phyloP scores from a whole-genome alignment of 441 rosid species.

The Croton laevigatus region DNA sequence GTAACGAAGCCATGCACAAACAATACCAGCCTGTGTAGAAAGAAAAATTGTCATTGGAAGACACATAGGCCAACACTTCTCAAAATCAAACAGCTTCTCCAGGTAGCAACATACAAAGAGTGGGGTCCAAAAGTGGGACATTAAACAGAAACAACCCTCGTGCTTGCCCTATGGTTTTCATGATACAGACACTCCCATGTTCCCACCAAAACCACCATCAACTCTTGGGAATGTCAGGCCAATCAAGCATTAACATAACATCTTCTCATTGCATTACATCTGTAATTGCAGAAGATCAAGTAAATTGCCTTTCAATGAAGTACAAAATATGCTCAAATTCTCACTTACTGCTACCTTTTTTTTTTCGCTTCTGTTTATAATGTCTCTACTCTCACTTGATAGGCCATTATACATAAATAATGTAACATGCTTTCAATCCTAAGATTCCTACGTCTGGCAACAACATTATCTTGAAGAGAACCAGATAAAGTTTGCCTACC shows the following conservation, averaged over 20 bases:
- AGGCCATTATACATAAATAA: not conserved
- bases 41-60: not conserved
- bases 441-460: not conserved
- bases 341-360: not conserved
- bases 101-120: conserved; percentile 8
- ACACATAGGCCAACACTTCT: not conserved
- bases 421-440: not conserved
- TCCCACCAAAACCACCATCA: not conserved
- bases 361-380: not conserved
- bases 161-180: not conserved
- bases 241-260: no score
- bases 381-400: not conserved
- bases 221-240: not conserved
- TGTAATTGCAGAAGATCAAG: not conserved
- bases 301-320: not conserved
- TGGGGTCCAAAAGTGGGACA: conserved; percentile 14
- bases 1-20: no score
- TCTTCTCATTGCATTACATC: not conserved
- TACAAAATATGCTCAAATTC: not conserved
- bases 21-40: no score
- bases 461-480: not conserved
- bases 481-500: not conserved
- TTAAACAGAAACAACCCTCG: not conserved
- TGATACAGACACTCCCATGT: not conserved
- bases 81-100: not conserved